A percentile compares a stretch with the other conserved stretches of the same genome.
phyloP scores from a whole-genome alignment of 768 basidiomycete species.

The Rhizopogon salebrosus region DNA sequence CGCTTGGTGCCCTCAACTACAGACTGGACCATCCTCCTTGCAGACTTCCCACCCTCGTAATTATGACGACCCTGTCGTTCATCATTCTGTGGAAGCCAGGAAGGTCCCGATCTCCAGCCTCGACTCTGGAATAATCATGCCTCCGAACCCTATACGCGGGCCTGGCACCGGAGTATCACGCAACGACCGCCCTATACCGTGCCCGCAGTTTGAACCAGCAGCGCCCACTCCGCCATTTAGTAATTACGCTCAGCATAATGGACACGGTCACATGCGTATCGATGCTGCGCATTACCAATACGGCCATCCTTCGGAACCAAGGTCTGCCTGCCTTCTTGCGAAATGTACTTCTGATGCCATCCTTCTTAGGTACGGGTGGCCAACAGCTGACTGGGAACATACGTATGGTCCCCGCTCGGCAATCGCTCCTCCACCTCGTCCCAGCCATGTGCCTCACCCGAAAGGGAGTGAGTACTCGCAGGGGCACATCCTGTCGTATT shows the following conservation, averaged over 20 bases:
- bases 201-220: background rate
- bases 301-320: constrained; percentile 2
- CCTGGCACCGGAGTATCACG: constrained; percentile 5
- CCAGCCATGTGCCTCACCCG: constrained; percentile 3
- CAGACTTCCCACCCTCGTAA: background rate
- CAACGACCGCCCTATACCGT: background rate
- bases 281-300: background rate
- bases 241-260: background rate
- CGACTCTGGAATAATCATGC: constrained; percentile 7
- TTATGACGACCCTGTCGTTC: constrained; percentile 9
- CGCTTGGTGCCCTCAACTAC: constrained; percentile 3
- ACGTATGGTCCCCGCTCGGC: constrained; percentile 6
- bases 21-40: background rate
- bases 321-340: constrained; percentile 4
- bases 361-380: constrained; percentile 4
- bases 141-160: constrained; percentile 3
- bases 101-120: constrained; percentile 9
- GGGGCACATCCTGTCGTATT: constrained; percentile 8
- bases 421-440: background rate
- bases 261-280: background rate
- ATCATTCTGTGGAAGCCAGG: constrained; percentile 4
- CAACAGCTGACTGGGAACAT: constrained; percentile 17
- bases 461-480: constrained; percentile 2
- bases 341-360: background rate
- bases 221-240: background rate